phyloP scores from a whole-genome alignment of 441 rosid species.

The Corymbia calophylla region DNA sequence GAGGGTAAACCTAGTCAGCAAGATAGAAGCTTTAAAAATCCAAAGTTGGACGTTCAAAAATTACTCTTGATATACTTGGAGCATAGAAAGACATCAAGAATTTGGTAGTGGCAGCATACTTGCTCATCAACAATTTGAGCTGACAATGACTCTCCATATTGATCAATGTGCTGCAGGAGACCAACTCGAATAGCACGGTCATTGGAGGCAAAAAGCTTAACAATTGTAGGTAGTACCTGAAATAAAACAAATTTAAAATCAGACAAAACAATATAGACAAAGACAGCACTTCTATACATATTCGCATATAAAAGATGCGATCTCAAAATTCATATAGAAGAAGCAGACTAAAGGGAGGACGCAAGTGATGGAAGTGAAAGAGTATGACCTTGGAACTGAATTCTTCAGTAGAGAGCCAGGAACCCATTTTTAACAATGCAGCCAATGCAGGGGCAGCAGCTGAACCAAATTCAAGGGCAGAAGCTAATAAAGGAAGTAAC shows the following conservation, averaged over 20 bases:
- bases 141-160: constrained; percentile 85
- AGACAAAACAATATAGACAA: background rate
- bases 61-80: constrained; percentile 1
- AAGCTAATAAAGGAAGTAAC: constrained; percentile 97
- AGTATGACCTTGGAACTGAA: constrained; percentile 68
- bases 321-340: background rate
- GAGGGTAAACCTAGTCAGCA: constrained; percentile 72
- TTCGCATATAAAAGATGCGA: background rate
- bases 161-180: constrained; percentile 96
- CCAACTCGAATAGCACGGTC: constrained; percentile 92
- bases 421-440: constrained; percentile 86
- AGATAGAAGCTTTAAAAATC: background rate
- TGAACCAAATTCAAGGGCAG: constrained; percentile 98
- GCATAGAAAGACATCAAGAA: background rate
- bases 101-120: constrained; percentile 35
- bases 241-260: background rate
- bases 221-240: constrained; percentile 80
- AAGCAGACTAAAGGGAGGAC: background rate
- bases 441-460: constrained; percentile 96
- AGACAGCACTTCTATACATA: background rate
- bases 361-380: background rate
- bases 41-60: background rate
- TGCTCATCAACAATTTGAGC: constrained; percentile 93
- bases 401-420: constrained; percentile 91
- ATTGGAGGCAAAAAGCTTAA: constrained; percentile 85